A percentile compares a stretch with the other conserved stretches of the same genome.
Evolutionary conservation across 2,329 filamentous ascomycete species (phyloP).

Genomic region (Pseudocercospora musae): DNA sequence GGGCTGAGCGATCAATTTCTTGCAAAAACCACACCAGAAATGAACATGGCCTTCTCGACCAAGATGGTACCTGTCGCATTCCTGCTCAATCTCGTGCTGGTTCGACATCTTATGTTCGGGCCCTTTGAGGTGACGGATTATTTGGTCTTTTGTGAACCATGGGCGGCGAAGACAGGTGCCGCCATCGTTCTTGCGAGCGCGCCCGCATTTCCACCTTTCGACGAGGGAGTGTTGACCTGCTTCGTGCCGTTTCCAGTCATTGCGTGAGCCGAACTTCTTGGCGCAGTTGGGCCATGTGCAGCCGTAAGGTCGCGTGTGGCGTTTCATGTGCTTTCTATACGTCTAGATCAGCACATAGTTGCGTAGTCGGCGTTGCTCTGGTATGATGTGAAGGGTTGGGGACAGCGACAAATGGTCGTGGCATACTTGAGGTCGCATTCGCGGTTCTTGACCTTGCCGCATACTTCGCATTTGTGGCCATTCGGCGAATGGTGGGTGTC

Average conservation of each 20-base stretch:
- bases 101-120: conserved; percentile 45
- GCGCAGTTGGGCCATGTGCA: conserved; percentile 70
- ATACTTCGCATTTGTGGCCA: conserved; percentile 15
- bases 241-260: conserved; percentile 92
- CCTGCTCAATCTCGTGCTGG: conserved; percentile 35
- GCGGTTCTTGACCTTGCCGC: conserved; percentile 27
- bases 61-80: conserved; percentile 46
- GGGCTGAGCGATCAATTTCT: conserved; percentile 52
- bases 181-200: conserved; percentile 15
- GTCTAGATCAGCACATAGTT: background rate
- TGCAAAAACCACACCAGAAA: conserved; percentile 90
- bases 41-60: conserved; percentile 61
- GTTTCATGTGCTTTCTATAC: conserved; percentile 74
- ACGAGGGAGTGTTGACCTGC: conserved; percentile 70
- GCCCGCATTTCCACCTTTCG: conserved; percentile 67
- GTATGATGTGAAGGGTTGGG: background rate
- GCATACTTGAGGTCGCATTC: conserved; percentile 42
- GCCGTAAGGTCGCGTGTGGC: conserved; percentile 75
- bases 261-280: conserved; percentile 84
- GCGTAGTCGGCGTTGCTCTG: background rate
- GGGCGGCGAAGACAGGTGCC: conserved; percentile 56
- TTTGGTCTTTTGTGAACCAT: conserved; percentile 57
- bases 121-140: conserved; percentile 59
- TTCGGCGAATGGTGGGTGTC: background rate
- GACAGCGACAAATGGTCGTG: conserved; percentile 1